Evolutionary conservation across 2,329 filamentous ascomycete species (phyloP).

Genomic region (Aureobasidium leucospermi): DNA sequence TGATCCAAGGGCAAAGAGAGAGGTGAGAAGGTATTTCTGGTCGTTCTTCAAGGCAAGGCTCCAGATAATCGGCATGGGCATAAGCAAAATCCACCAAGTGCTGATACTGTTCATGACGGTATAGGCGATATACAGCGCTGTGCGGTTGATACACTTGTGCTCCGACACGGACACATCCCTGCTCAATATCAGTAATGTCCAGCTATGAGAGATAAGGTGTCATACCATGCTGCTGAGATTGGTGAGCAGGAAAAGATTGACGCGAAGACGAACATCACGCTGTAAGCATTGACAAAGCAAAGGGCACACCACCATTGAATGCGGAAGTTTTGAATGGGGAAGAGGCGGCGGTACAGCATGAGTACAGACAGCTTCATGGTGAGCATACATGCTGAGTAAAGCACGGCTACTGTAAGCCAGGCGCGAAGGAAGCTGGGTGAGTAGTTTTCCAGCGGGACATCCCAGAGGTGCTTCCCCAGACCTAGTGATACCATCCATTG

Average conservation of each 20-base stretch:
- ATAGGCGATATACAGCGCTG: conserved; percentile 11
- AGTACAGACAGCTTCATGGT: conserved; percentile 21
- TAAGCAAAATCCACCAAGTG: conserved; percentile 3
- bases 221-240: neutral
- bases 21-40: conserved; percentile 46
- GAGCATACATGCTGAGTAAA: conserved; percentile 6
- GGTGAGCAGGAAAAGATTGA: conserved; percentile 10
- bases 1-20: conserved; percentile 42
- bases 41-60: conserved; percentile 33
- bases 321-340: conserved; percentile 9
- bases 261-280: conserved; percentile 6
- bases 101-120: conserved; percentile 9
- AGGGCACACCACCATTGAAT: conserved; percentile 9
- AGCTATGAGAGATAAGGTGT: neutral
- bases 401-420: neutral
- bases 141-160: conserved; percentile 4
- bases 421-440: conserved; percentile 6
- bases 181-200: neutral
- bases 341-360: conserved; percentile 12
- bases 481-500: conserved; percentile 10
- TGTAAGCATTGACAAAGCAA: conserved; percentile 2
- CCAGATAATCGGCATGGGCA: conserved; percentile 12
- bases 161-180: conserved; percentile 1
- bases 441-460: conserved; percentile 1
- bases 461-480: conserved; percentile 12